Conservation (phyloP, 2,329 filamentous ascomycete species). For the Ophiosphaerella korrae region DNA sequence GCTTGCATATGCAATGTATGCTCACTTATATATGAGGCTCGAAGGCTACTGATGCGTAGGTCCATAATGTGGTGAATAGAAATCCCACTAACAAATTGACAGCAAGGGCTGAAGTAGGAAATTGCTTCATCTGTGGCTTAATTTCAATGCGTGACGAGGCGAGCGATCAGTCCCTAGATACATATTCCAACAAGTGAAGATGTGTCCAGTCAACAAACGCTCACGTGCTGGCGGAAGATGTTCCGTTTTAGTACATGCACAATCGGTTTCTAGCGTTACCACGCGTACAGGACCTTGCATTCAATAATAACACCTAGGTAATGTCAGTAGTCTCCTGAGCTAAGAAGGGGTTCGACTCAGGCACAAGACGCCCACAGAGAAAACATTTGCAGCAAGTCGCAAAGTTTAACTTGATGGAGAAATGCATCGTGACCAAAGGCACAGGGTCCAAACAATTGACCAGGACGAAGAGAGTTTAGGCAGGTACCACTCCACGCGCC, state of each 20-base stretch:
- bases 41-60: too few relatives aligned
- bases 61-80: too few relatives aligned
- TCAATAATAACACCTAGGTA: not conserved
- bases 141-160: too few relatives aligned
- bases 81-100: too few relatives aligned
- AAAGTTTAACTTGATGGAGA: constrained; percentile 6
- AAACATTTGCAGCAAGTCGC: constrained; percentile 8
- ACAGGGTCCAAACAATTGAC: constrained; percentile 10
- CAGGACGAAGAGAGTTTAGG: constrained; percentile 15
- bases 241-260: constrained; percentile 8
- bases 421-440: constrained; percentile 11
- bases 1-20: too few relatives aligned
- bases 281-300: constrained; percentile 3
- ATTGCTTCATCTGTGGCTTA: too few relatives aligned
- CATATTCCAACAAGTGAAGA: not conserved
- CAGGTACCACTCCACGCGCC: constrained; percentile 22
- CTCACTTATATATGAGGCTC: too few relatives aligned
- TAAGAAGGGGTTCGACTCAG: not conserved
- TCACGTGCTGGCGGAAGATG: constrained; percentile 7
- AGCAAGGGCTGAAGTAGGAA: too few relatives aligned
- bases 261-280: not conserved
- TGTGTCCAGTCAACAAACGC: not conserved
- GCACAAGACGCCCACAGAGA: not conserved
- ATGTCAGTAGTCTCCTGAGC: not conserved
- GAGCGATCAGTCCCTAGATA: too few relatives aligned